Conservation (phyloP, 805 yeast genomes). For the Lipomyces mesembrius region DNA sequence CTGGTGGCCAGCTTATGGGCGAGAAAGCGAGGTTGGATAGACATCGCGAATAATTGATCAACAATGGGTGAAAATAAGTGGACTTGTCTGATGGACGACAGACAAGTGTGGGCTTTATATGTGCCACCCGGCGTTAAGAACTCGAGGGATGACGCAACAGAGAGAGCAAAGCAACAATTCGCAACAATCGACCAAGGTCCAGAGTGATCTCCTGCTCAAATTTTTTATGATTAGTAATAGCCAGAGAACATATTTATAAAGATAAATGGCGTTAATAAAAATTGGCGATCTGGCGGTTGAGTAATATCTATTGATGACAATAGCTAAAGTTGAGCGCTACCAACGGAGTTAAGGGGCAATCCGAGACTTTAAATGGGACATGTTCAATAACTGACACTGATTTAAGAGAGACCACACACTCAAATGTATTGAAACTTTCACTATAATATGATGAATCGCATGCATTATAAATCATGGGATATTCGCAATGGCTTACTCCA, state of each 20-base stretch:
- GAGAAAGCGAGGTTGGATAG: conserved; percentile 35
- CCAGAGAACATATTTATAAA: too few relatives aligned
- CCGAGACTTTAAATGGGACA: not conserved
- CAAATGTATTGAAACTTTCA: not conserved
- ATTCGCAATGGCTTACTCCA: not conserved
- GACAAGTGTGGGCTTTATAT: not conserved
- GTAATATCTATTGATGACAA: too few relatives aligned
- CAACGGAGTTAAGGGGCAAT: not conserved
- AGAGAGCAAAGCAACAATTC: not conserved
- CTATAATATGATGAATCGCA: not conserved
- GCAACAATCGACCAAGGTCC: not conserved
- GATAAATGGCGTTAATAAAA: not conserved
- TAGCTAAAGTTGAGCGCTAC: not conserved
- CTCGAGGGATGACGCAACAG: not conserved
- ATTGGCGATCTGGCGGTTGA: not conserved
- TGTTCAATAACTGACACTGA: too few relatives aligned
- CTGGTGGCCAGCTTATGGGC: conserved; percentile 29
- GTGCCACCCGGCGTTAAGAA: not conserved
- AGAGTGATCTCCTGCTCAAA: not conserved
- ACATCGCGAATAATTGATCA: conserved; percentile 17
- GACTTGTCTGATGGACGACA: too few relatives aligned
- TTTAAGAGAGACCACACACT: too few relatives aligned
- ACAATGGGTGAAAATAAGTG: not conserved
- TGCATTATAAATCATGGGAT: not conserved
- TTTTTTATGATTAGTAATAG: not conserved